Conservation (phyloP, 345 rosid species). For the Passiflora organensis region DNA sequence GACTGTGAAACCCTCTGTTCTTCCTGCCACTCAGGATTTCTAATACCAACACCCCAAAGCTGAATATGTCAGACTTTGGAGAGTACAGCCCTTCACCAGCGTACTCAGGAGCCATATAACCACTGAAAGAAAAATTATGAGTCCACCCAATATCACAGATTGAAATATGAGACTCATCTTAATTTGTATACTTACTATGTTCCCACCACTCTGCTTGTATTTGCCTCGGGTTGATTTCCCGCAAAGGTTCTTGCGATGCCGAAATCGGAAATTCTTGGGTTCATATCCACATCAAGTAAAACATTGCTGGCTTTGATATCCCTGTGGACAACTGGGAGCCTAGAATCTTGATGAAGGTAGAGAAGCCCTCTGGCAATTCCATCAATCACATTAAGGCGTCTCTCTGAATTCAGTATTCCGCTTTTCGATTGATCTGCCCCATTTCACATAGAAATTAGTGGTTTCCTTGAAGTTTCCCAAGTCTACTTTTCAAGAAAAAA, state of each 20-base stretch:
- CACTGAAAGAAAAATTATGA: not conserved
- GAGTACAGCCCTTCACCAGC: not conserved
- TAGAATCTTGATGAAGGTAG: constrained; percentile 32
- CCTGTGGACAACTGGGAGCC: constrained; percentile 33
- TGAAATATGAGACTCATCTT: not conserved
- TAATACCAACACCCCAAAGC: not conserved
- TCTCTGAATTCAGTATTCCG: constrained; percentile 18
- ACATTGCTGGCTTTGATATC: constrained; percentile 16
- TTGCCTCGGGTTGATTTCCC: not conserved
- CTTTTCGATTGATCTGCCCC: constrained; percentile 25
- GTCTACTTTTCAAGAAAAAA: not conserved
- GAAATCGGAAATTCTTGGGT: constrained; percentile 8
- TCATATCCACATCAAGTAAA: not conserved
- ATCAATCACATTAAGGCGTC: constrained; percentile 17
- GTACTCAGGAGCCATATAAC: constrained; percentile 8
- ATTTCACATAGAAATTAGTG: not conserved
- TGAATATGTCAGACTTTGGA: not conserved
- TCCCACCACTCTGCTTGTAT: not conserved
- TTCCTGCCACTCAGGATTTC: not conserved
- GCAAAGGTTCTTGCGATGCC: not conserved
- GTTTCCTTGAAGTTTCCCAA: not conserved
- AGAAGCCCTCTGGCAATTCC: constrained; percentile 36
- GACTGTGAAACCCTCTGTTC: not conserved
- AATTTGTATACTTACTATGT: constrained; percentile 5
- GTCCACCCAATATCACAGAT: not conserved